Base-by-base conservation (phyloP, 2,329 filamentous ascomycete species). In the Penicillium oxalicum region DNA sequence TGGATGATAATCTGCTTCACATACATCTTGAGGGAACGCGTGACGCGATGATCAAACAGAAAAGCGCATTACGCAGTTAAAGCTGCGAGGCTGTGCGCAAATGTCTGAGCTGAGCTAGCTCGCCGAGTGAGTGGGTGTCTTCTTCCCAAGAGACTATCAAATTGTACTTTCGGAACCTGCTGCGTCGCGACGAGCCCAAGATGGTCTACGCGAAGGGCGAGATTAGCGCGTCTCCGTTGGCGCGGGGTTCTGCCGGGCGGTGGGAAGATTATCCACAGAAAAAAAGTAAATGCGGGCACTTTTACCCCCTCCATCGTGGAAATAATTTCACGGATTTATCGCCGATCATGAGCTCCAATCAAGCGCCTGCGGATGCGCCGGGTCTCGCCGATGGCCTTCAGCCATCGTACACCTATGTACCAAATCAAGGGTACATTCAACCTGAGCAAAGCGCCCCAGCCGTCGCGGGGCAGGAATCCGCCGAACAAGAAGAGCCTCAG, bases 1-100 rank as follows among this genome's bases (percentile, higher is more conserved):
- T 98, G 93, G 68, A 98, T 97, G 71, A 96, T 97, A 71, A 97
- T 96, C 77, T 98, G 93, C 73, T 98, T 98, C 80, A 98, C 96
- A 77, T 94, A 93, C 91, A 96, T 95, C 61, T 68, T 78, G 69
- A 56, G 29, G 29, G 53, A 51, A 58, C 54, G 62, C 58, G 59
- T 54, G 60, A 63, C 59, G 59, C 60, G 61, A 60, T 46, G 49
- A 57, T 58, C 50, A 61, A 45, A 53, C 52, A 52, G 33, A 58
- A 54, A 50, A 53, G 52, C 58, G 56, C 65, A 66, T 66, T 62
- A 60, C 64, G 63, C 57, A 54, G 49, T 45, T 50, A 25, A 48
- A 48, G 47, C 43, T 47, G 47, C 9, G 34, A 8, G 33, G 26
- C 38, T 41, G 45, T 47, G 47, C 29, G 9, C 48, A 47, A 45